Conservation (phyloP, 1,139 yeast species). For the Protomyces gravidus region DNA sequence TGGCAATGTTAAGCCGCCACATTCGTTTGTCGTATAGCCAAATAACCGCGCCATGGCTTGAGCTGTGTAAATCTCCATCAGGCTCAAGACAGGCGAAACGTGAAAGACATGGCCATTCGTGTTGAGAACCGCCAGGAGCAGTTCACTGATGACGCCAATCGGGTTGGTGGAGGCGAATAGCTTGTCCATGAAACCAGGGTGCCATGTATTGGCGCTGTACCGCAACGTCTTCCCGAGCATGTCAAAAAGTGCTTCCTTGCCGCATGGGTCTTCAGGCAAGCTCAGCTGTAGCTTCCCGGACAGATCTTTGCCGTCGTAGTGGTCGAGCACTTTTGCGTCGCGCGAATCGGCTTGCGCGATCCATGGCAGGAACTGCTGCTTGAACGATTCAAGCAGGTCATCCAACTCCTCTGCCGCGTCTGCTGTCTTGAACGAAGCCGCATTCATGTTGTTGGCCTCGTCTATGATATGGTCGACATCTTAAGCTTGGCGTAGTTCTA, state of each 20-base stretch:
- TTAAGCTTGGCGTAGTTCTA: no score
- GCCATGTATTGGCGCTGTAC: conserved; percentile 81
- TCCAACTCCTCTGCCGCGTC: conserved; percentile 11
- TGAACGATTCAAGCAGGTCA: conserved; percentile 14
- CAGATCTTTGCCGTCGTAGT: conserved; percentile 15
- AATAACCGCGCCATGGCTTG: conserved; percentile 65
- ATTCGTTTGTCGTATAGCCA: conserved; percentile 51
- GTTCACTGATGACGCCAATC: conserved; percentile 71
- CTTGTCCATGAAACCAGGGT: conserved; percentile 79
- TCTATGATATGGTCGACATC: no score
- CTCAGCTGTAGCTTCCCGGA: conserved; percentile 3
- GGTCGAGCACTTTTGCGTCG: conserved; percentile 24
- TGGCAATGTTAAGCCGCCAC: conserved; percentile 81
- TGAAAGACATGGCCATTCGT: conserved; percentile 65
- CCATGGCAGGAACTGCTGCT: conserved; percentile 22
- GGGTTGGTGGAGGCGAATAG: conserved; percentile 81
- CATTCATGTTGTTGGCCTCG: conserved; percentile 5
- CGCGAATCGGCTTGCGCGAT: conserved; percentile 12
- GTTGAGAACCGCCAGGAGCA: conserved; percentile 64
- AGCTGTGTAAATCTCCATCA: conserved; percentile 67
- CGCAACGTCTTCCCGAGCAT: conserved; percentile 58
- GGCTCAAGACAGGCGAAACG: conserved; percentile 75
- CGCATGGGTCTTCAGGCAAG: conserved; percentile 32
- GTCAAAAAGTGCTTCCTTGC: conserved; percentile 44
- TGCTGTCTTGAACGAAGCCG: conserved; percentile 5